Conservation (phyloP, 2,329 filamentous ascomycete genomes). For the Hypoxylon sp. region DNA sequence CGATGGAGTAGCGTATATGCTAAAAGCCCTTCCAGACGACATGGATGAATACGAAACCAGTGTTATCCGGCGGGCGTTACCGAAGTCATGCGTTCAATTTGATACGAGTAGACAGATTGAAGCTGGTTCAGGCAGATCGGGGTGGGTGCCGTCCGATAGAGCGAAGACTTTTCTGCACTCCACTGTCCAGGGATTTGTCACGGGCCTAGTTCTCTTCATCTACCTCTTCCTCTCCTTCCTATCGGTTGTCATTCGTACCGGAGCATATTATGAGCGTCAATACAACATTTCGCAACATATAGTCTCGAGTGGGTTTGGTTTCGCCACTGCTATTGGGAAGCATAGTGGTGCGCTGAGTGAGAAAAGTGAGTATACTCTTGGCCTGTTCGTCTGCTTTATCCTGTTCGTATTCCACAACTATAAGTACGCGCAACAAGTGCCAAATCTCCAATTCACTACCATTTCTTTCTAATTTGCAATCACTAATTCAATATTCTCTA, state of each 20-base stretch:
- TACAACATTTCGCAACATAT: slow-evolving; percentile 75
- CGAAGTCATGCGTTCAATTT: slow-evolving; percentile 52
- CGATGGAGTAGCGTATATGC: slow-evolving; percentile 73
- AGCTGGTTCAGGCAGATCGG: slow-evolving; percentile 16
- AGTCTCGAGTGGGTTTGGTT: slow-evolving; percentile 65
- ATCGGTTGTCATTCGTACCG: slow-evolving; percentile 63
- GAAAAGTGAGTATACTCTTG: slow-evolving; percentile 52
- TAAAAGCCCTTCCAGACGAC: slow-evolving; percentile 73
- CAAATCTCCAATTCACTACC: not conserved
- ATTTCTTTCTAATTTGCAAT: not conserved
- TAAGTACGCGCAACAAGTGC: not conserved
- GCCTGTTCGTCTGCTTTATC: not conserved
- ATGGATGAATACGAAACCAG: slow-evolving; percentile 69
- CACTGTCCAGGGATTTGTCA: slow-evolving; percentile 68
- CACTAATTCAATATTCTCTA: slow-evolving; percentile 26
- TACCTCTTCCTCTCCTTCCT: slow-evolving; percentile 74
- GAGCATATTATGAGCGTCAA: slow-evolving; percentile 75
- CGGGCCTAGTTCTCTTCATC: slow-evolving; percentile 71
- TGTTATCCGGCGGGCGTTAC: slow-evolving; percentile 67
- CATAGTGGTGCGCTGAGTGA: slow-evolving; percentile 67
- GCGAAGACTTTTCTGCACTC: slow-evolving; percentile 70
- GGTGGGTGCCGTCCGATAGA: slow-evolving; percentile 42
- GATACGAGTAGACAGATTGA: slow-evolving; percentile 19
- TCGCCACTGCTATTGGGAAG: slow-evolving; percentile 68
- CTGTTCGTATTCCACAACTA: not conserved